A percentile compares a stretch with the other conserved stretches of the same genome.
phyloP scores from a whole-genome alignment of 2,329 filamentous ascomycete genomes.

The Monascus ruber region DNA sequence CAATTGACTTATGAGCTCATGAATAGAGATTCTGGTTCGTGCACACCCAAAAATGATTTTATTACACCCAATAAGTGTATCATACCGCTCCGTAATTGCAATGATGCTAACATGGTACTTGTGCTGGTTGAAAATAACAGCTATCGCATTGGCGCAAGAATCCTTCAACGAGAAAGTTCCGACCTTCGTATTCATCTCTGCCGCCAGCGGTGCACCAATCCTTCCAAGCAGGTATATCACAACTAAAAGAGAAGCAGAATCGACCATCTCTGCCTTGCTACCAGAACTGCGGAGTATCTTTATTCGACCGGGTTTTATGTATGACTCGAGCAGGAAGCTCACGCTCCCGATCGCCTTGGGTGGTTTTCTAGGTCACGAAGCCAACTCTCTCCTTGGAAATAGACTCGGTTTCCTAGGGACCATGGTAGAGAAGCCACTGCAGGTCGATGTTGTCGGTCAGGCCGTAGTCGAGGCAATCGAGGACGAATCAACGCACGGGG shows the following conservation, averaged over 20 bases:
- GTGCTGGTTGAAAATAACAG: constrained; percentile 33
- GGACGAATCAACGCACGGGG: constrained; percentile 60
- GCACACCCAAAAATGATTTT: background rate
- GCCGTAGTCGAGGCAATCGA: constrained; percentile 79
- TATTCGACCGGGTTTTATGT: constrained; percentile 76
- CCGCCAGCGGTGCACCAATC: constrained; percentile 72
- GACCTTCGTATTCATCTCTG: constrained; percentile 80
- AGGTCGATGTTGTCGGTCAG: constrained; percentile 77
- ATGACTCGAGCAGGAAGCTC: constrained; percentile 67
- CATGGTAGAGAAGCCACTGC: constrained; percentile 73
- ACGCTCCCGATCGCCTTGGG: constrained; percentile 76
- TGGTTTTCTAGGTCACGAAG: constrained; percentile 59
- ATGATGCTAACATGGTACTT: background rate
- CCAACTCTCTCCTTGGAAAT: constrained; percentile 69
- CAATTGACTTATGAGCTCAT: constrained; percentile 93
- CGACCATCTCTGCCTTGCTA: constrained; percentile 59
- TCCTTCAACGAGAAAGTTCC: constrained; percentile 52
- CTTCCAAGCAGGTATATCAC: constrained; percentile 76
- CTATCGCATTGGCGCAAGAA: constrained; percentile 71
- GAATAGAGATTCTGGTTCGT: constrained; percentile 67
- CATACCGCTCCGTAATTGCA: too few relatives aligned
- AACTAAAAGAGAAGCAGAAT: constrained; percentile 87
- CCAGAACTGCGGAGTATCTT: constrained; percentile 70
- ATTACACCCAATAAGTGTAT: too few relatives aligned
- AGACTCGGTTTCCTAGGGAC: constrained; percentile 70